Conservation (phyloP, 2,329 filamentous ascomycete species). For the Huntiella decipiens region DNA sequence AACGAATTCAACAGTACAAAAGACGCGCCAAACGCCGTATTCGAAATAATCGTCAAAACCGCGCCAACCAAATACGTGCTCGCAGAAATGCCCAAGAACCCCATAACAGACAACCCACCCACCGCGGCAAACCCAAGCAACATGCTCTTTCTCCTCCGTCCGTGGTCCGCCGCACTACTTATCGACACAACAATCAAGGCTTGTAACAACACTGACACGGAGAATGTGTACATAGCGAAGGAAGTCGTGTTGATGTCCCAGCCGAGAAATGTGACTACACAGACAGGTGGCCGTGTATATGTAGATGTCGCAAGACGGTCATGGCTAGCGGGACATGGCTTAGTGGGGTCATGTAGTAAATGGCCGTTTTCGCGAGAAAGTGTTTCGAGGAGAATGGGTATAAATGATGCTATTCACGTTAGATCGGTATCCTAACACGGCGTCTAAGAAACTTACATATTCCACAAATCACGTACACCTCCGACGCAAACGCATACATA, state of each 20-base stretch:
- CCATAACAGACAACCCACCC: constrained; percentile 69
- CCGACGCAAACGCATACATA: constrained; percentile 85
- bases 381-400: constrained; percentile 87
- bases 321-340: constrained; percentile 52
- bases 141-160: constrained; percentile 74
- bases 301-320: constrained; percentile 22
- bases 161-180: constrained; percentile 88
- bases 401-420: constrained; percentile 54
- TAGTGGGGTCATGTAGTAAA: constrained; percentile 55
- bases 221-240: constrained; percentile 98
- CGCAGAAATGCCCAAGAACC: constrained; percentile 62
- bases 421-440: neutral
- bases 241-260: constrained; percentile 84
- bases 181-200: constrained; percentile 86
- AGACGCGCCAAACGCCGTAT: constrained; percentile 84
- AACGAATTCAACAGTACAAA: constrained; percentile 95
- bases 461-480: constrained; percentile 80
- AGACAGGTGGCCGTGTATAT: constrained; percentile 31
- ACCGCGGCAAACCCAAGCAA: constrained; percentile 68
- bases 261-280: constrained; percentile 65
- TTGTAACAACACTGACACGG: constrained; percentile 74
- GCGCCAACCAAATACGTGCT: constrained; percentile 64
- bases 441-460: constrained; percentile 28
- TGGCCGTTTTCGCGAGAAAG: constrained; percentile 85
- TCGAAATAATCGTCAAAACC: constrained; percentile 71